phyloP scores from a whole-genome alignment of 2,329 filamentous ascomycete genomes.

The Pseudogymnoascus sp. region DNA sequence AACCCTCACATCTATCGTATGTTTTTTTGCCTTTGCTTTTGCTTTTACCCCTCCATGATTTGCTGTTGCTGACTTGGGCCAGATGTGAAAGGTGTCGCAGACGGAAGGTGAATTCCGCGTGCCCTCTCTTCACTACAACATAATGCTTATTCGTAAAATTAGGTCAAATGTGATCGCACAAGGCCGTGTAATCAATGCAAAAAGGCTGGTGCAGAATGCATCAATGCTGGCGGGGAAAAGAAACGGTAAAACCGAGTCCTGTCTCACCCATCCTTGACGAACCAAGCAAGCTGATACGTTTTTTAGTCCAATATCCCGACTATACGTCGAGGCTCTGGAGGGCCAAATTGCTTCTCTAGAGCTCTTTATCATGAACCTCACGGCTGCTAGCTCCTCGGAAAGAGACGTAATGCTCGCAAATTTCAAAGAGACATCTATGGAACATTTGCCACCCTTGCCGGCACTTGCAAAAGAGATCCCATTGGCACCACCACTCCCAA shows the following conservation, averaged over 20 bases:
- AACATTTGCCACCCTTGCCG: conserved; percentile 11
- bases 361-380: conserved; percentile 36
- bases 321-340: conserved; percentile 40
- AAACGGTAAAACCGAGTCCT: conserved; percentile 27
- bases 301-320: conserved; percentile 36
- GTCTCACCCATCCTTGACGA: background rate
- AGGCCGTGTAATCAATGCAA: conserved; percentile 42
- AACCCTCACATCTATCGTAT: conserved; percentile 4
- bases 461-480: conserved; percentile 9
- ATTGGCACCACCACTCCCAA: conserved; percentile 19
- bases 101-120: conserved; percentile 30
- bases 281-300: background rate
- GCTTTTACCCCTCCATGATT: background rate
- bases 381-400: conserved; percentile 31
- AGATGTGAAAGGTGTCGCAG: conserved; percentile 38
- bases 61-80: background rate
- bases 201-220: conserved; percentile 34
- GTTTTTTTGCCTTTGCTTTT: background rate
- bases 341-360: conserved; percentile 39
- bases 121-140: background rate
- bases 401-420: conserved; percentile 36
- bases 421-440: conserved; percentile 23
- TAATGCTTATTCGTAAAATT: conserved; percentile 21
- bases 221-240: conserved; percentile 35
- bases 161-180: conserved; percentile 47